Base-by-base conservation (phyloP, 345 rosid species). In the Gossypium longicalyx region DNA sequence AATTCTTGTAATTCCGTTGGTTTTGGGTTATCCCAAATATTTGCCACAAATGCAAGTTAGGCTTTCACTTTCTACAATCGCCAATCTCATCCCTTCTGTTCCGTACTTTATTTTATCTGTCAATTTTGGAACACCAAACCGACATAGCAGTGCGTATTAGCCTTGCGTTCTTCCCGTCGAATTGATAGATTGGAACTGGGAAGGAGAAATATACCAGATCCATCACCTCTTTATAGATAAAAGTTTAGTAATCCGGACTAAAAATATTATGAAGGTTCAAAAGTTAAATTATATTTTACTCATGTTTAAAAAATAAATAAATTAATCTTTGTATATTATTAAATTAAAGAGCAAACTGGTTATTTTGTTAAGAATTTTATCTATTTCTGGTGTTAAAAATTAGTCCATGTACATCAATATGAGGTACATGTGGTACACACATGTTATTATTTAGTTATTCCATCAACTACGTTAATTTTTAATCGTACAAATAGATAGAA, bases 291-390 rank as follows among this genome's bases (percentile, higher is more conserved):
- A 0, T 34, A 34, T 34, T 4, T 34, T 34, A 1, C 7, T 4
- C 0, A 0, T 34, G 1, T 5, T 34, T 34, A 0, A 34, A 34
- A 34, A 0, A 34, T 34, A 34, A 7, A 5, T 4, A 29, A 29
- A 4, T 29, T 29, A 29, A 29, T 29, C 38, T 4, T 4, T 29
- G 4, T 29, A 29, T 27, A 27, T 27, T 0, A 29, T 29, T 29
- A 29, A 0, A 29, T 34, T 0, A 34, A 34, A 34, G 0, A 5
- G 1, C 0, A 34, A 34, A 1, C 0, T 0, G 1, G 0, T 34
- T 0, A 34, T 4, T 34, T 34, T 34, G 7, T 34, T 34, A 34
- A 34, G 0, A 34, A 34, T 0, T 34, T 34, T 0, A 34, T 34
- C 7, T 5, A 34, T 34, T 34, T 34, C 0, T 34, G 0, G 7